These are phyloP conservation scores for Trichodelitschia bisporula DNA, from an alignment of 495 filamentous ascomycete genomes.

Conservation along the genomic window DNA sequence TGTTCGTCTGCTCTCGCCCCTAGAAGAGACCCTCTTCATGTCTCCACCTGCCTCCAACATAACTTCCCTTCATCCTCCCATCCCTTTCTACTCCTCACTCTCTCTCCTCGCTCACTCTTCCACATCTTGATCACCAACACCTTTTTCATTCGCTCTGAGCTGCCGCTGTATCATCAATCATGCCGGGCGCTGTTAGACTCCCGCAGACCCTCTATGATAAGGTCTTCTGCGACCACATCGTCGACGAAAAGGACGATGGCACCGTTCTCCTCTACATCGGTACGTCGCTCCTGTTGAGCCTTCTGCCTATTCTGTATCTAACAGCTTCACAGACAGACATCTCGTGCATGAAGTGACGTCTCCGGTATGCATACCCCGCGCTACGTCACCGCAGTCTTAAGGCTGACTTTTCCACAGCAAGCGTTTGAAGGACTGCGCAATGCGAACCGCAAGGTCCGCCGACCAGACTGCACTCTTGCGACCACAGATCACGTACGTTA, in stretches of 20 bases:
- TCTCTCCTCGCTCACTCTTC: too few species aligned
- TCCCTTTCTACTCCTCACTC: too few species aligned
- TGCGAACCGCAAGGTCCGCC: conserved; percentile 61
- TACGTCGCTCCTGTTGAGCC: conserved; percentile 22
- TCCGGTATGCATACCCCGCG: conserved; percentile 30
- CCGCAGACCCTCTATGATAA: conserved; percentile 94
- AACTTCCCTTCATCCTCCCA: too few species aligned
- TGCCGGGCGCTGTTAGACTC: conserved; percentile 54
- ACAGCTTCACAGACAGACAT: conserved; percentile 49
- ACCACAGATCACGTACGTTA: conserved; percentile 83
- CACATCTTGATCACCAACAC: too few species aligned
- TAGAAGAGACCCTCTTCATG: too few species aligned
- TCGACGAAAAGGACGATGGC: conserved; percentile 80
- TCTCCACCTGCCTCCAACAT: too few species aligned
- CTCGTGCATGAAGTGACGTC: conserved; percentile 96
- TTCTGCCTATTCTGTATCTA: conserved; percentile 1
- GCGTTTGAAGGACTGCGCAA: conserved; percentile 88
- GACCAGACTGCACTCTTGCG: conserved; percentile 88
- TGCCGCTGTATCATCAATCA: too few species aligned
- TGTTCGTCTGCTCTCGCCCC: too few species aligned
- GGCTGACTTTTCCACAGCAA: too few species aligned
- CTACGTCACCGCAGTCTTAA: too few species aligned
- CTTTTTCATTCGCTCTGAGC: too few species aligned
- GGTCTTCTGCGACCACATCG: conserved; percentile 79
- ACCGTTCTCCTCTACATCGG: conserved; percentile 85